These are phyloP conservation scores for Aspergillus texensis DNA, from an alignment of 2,329 filamentous ascomycete genomes.

Conservation along the genomic window DNA sequence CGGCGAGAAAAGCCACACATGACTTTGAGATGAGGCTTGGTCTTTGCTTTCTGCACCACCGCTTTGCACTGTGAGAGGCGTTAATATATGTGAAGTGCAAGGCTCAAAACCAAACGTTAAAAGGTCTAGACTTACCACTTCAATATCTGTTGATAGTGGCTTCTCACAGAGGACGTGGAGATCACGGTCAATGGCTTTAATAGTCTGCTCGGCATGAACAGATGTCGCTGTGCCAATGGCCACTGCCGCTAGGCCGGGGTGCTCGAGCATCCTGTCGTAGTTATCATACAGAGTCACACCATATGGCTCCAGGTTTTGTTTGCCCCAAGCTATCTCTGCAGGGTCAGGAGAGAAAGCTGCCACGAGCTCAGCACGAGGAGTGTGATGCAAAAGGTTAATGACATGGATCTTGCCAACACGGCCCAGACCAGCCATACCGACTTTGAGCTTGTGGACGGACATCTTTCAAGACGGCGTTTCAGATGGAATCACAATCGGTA, in stretches of 20 bases:
- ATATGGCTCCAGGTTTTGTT: constrained; percentile 51
- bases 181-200: constrained; percentile 56
- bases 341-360: constrained; percentile 50
- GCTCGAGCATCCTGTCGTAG: constrained; percentile 58
- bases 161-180: constrained; percentile 61
- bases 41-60: constrained; percentile 59
- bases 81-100: background rate
- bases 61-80: constrained; percentile 52
- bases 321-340: constrained; percentile 52
- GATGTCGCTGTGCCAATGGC: constrained; percentile 57
- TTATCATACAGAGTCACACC: constrained; percentile 55
- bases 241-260: constrained; percentile 56
- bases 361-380: constrained; percentile 51
- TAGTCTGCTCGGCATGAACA: constrained; percentile 58
- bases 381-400: constrained; percentile 48
- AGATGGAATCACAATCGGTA: background rate
- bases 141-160: constrained; percentile 55
- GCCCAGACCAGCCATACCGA: constrained; percentile 52
- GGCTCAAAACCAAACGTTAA: background rate
- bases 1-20: constrained; percentile 68
- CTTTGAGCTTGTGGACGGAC: constrained; percentile 39
- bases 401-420: constrained; percentile 54
- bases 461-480: constrained; percentile 13
- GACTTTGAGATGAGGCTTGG: constrained; percentile 62
- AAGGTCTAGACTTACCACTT: constrained; percentile 51